These are phyloP conservation scores for Hanseniaspora clermontiae DNA, from an alignment of 805 yeast species.

Conservation along the genomic window DNA sequence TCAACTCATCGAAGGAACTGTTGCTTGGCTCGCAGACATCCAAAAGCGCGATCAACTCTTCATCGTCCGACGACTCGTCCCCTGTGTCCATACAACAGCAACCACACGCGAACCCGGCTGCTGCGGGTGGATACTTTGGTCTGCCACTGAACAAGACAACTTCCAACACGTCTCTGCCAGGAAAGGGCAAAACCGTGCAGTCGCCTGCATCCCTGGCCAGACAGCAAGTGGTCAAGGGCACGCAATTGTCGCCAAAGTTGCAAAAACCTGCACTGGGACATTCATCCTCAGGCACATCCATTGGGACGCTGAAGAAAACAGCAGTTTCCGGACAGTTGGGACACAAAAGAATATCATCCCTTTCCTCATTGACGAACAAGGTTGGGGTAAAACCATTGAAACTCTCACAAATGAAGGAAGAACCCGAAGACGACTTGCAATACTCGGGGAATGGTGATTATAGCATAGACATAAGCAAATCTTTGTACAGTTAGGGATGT, in stretches of 20 bases:
- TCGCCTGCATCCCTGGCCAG: slow-evolving; percentile 14
- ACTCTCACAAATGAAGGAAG: slow-evolving; percentile 6
- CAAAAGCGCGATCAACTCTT: background rate
- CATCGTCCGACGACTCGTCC: slow-evolving; percentile 16
- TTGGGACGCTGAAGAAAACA: background rate
- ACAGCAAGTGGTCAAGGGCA: background rate
- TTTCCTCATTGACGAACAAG: slow-evolving; percentile 7
- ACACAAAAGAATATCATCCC: slow-evolving; percentile 12
- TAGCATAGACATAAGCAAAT: background rate
- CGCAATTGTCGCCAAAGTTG: slow-evolving; percentile 9
- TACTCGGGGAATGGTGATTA: background rate
- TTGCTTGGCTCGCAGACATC: background rate
- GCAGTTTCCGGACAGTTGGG: background rate
- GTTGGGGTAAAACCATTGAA: background rate
- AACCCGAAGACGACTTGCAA: background rate
- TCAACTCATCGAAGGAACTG: background rate
- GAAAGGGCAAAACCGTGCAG: slow-evolving; percentile 6
- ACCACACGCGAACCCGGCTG: slow-evolving; percentile 15
- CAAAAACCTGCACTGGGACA: background rate
- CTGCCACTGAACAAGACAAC: slow-evolving; percentile 22
- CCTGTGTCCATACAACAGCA: slow-evolving; percentile 16
- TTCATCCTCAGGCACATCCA: background rate
- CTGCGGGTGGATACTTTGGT: slow-evolving; percentile 26
- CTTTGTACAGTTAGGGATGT: background rate
- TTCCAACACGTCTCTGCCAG: background rate